Evolutionary conservation across 495 filamentous ascomycete genomes (phyloP).

Genomic region (Aspergillus cristatus): DNA sequence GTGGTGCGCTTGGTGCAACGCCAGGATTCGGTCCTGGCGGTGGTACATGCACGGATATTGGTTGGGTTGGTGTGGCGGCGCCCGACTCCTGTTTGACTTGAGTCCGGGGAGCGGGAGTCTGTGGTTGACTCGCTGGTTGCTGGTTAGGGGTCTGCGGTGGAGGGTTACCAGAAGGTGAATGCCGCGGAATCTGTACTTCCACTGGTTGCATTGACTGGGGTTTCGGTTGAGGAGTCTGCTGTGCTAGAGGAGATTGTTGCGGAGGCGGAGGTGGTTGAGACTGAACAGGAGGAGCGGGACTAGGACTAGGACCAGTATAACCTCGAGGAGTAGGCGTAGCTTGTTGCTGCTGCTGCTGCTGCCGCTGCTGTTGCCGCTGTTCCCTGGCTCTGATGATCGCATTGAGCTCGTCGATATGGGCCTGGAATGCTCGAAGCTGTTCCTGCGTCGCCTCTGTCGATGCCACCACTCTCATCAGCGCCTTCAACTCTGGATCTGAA

Average conservation of each 20-base stretch:
- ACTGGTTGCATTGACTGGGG: conserved; percentile 18
- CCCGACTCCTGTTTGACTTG: conserved; percentile 30
- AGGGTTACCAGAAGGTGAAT: conserved; percentile 24
- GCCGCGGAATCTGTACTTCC: conserved; percentile 18
- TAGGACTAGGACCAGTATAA: neutral
- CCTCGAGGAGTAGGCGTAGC: conserved; percentile 3
- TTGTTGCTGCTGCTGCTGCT: conserved; percentile 12
- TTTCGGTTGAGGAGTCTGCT: conserved; percentile 18
- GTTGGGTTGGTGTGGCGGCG: conserved; percentile 5
- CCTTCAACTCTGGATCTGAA: conserved; percentile 77
- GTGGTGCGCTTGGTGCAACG: conserved; percentile 16
- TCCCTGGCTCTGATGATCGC: conserved; percentile 43
- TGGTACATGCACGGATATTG: conserved; percentile 10
- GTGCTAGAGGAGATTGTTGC: conserved; percentile 10
- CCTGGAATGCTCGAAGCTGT: conserved; percentile 81
- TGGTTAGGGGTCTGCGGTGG: conserved; percentile 12
- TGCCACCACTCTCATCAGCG: conserved; percentile 93
- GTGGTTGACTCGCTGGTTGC: conserved; percentile 12
- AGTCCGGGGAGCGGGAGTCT: conserved; percentile 13
- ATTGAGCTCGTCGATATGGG: conserved; percentile 86
- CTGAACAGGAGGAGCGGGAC: conserved; percentile 5
- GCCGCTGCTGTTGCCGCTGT: conserved; percentile 27
- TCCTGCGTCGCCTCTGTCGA: conserved; percentile 70
- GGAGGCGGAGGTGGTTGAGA: conserved; percentile 6
- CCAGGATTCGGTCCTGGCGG: conserved; percentile 12